These are phyloP conservation scores for Rhodotorula sp. DNA, from an alignment of 1,284 basidiomycete genomes.

Conservation along the genomic window DNA sequence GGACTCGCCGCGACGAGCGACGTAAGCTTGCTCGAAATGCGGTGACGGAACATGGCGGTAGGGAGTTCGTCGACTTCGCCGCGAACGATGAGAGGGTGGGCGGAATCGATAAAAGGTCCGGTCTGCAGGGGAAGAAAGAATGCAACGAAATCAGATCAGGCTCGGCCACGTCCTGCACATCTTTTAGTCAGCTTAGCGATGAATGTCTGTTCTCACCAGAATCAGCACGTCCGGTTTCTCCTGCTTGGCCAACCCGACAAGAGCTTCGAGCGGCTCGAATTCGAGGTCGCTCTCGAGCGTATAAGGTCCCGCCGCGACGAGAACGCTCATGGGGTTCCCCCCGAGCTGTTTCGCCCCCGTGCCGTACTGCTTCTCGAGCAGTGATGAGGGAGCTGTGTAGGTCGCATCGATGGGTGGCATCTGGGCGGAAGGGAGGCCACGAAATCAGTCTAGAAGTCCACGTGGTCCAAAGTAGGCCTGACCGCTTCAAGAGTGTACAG, in stretches of 20 bases:
- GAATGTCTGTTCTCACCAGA: constrained; percentile 58
- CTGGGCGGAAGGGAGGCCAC: constrained; percentile 37
- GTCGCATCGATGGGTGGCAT: constrained; percentile 51
- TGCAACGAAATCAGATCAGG: constrained; percentile 2
- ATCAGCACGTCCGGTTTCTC: constrained; percentile 73
- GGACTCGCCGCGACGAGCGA: constrained; percentile 64
- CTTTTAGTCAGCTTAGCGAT: too few species aligned
- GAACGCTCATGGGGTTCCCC: constrained; percentile 61
- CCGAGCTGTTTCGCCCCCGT: constrained; percentile 45
- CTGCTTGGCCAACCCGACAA: constrained; percentile 60
- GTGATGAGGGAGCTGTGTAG: constrained; percentile 44
- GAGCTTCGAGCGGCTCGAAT: constrained; percentile 65
- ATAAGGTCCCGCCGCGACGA: constrained; percentile 75
- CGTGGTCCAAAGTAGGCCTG: too few species aligned
- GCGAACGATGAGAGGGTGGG: constrained; percentile 67
- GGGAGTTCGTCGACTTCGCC: constrained; percentile 70
- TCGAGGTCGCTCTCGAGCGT: constrained; percentile 72
- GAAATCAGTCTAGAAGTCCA: not conserved
- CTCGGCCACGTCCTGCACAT: not conserved
- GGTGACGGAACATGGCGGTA: constrained; percentile 64
- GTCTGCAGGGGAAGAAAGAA: constrained; percentile 60
- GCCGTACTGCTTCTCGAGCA: constrained; percentile 47
- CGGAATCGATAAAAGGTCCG: constrained; percentile 81
- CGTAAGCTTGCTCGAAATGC: constrained; percentile 63
- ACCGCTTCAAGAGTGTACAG: not conserved